These are phyloP conservation scores for Aulographum hederae DNA, from an alignment of 2,329 filamentous ascomycete genomes.

Conservation along the genomic window DNA sequence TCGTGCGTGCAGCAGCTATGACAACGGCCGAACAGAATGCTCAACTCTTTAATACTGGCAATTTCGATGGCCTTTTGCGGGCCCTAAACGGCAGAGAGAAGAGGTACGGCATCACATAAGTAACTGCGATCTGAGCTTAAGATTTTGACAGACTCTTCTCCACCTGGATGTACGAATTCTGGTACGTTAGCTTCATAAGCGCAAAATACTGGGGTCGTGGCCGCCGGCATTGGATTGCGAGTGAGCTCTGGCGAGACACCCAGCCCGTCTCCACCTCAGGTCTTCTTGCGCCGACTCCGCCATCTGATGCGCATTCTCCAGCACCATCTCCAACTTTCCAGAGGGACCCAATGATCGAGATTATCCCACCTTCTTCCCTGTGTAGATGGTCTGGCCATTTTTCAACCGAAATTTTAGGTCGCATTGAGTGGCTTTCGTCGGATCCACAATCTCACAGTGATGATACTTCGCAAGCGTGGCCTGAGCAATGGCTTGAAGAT, in stretches of 20 bases:
- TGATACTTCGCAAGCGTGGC: rapidly evolving
- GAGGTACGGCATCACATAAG: constrained; percentile 7
- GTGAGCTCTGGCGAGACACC: constrained; percentile 7
- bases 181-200: constrained; percentile 14
- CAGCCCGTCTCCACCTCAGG: too few species aligned
- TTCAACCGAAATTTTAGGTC: too few species aligned
- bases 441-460: too few species aligned
- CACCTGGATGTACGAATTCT: constrained; percentile 17
- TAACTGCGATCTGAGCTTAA: neutral
- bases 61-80: constrained; percentile 10
- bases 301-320: too few species aligned
- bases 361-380: too few species aligned
- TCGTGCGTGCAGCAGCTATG: too few species aligned
- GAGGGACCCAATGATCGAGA: too few species aligned
- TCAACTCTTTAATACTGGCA: constrained; percentile 11
- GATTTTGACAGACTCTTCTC: neutral
- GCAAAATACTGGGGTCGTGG: constrained; percentile 13
- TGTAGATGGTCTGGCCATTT: too few species aligned
- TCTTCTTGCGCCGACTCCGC: too few species aligned
- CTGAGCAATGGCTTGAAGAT: constrained; percentile 1
- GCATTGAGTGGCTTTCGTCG: too few species aligned
- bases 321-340: too few species aligned
- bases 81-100: constrained; percentile 10
- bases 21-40: constrained; percentile 13
- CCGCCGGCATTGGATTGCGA: constrained; percentile 11